Evolutionary conservation across 1,284 basidiomycete species (phyloP), one percentile per base, ranked within the genome.

Genomic region (Leccinum pachyderme): DNA sequence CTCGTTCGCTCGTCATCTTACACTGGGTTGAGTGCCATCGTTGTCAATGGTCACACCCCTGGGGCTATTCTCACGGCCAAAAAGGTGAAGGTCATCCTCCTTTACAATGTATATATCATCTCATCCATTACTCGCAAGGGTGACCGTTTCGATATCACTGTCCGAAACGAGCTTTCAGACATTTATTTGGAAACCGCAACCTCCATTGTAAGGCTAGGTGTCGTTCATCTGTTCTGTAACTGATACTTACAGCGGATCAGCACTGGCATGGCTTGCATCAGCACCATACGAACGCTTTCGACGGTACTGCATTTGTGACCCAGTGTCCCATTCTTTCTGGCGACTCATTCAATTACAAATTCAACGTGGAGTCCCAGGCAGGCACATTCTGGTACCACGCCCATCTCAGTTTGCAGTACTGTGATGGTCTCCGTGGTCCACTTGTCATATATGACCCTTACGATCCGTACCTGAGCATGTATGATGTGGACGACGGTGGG

Each of bases 381-480:
- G 74, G 79, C 15, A 75, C 77, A 1, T 75, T 72, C 60, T 81
- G 78, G 66, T 80, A 77, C 48, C 78, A 79, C 57, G 77, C 75
- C 4, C 78, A 80, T 59, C 73, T 71, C 51, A 72, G 49, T 29
- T 53, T 70, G 25, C 69, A 68, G 49, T 71, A 70, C 35, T 68
- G 66, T 15, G 69, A 72, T 15, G 66, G 67, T 0, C 61, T 71
- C 50, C 63, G 67, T 43, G 66, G 69, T 1, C 67, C 66, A 4
- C 45, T 67, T 15, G 59, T 75, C 13, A 63, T 75, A 8, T 71
- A 75, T 31, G 73, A 74, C 39, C 73, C 66, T 13, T 0, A 66
- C 43, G 73, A 74, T 48, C 74, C 74, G 3, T 65, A 67, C 41
- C 37, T 47, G 15, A 5, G 2, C 24, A 52, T 72, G 53, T 74